These are phyloP conservation scores for Coffea eugenioides DNA, from an alignment of 257 asterid species.

Conservation along the genomic window DNA sequence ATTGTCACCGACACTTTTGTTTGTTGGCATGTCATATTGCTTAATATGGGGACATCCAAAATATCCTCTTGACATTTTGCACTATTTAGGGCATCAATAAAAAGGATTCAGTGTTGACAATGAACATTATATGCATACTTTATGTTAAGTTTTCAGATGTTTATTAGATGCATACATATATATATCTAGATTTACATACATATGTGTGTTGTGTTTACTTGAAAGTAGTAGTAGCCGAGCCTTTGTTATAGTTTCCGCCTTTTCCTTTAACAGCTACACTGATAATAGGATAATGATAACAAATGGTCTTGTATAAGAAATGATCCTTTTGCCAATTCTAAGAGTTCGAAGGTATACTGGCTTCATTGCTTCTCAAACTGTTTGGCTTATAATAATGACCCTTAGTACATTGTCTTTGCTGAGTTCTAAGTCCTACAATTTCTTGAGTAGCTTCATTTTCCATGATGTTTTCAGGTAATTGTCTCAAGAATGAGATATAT, in stretches of 20 bases:
- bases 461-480: conserved; percentile 61
- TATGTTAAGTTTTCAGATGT: not conserved
- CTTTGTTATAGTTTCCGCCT: not conserved
- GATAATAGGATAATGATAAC: no score
- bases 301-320: not conserved
- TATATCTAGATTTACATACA: no score
- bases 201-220: not conserved
- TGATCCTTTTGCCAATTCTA: not conserved
- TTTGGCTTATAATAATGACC: not conserved
- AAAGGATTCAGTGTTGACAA: not conserved
- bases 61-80: not conserved
- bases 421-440: not conserved
- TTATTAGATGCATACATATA: not conserved
- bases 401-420: not conserved
- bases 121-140: not conserved
- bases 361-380: not conserved
- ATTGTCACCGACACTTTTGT: not conserved
- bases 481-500: conserved; percentile 99
- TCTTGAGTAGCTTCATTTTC: not conserved
- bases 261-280: not conserved
- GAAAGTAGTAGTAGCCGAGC: not conserved
- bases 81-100: not conserved
- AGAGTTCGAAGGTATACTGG: not conserved
- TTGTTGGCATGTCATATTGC: not conserved
- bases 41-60: not conserved